Conservation (phyloP, 208 protist species). For the Leishmania tropica region DNA sequence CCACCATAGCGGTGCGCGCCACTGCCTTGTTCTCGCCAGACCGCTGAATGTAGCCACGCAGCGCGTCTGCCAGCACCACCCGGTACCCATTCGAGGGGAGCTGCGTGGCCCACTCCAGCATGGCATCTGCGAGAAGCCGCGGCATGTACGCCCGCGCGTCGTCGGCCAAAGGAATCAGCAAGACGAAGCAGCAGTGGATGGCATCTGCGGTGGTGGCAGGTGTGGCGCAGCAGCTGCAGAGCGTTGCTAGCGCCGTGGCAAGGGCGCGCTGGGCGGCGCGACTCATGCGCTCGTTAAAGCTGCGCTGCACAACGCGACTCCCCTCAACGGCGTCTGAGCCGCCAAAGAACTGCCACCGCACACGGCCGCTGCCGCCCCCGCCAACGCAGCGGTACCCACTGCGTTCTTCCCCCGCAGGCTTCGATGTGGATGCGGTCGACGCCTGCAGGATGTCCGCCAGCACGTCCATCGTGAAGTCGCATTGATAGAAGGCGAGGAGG, state of each 20-base stretch:
- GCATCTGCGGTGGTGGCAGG: constrained; percentile 42
- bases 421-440: constrained; percentile 9
- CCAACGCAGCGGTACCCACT: constrained; percentile 11
- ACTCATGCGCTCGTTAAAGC: constrained; percentile 56
- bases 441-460: constrained; percentile 26
- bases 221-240: constrained; percentile 40
- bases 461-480: constrained; percentile 28
- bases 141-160: constrained; percentile 67
- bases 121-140: constrained; percentile 50
- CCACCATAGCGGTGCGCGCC: constrained; percentile 60
- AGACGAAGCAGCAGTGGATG: constrained; percentile 63
- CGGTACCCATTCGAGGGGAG: constrained; percentile 59
- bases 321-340: constrained; percentile 41
- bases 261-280: constrained; percentile 41
- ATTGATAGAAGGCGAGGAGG: constrained; percentile 49
- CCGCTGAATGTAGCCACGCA: constrained; percentile 53
- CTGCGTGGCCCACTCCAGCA: constrained; percentile 47
- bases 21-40: constrained; percentile 40
- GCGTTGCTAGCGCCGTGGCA: constrained; percentile 51
- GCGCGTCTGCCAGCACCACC: constrained; percentile 41
- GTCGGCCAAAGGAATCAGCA: constrained; percentile 43
- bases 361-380: constrained; percentile 6
- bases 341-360: constrained; percentile 55
- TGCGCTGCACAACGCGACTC: constrained; percentile 41
- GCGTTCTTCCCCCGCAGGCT: constrained; percentile 20